A percentile compares a stretch with the other conserved stretches of the same genome.
These are phyloP conservation scores for Verticillium tricorpus DNA, from an alignment of 2,329 filamentous ascomycete genomes.

Conservation along the genomic window DNA sequence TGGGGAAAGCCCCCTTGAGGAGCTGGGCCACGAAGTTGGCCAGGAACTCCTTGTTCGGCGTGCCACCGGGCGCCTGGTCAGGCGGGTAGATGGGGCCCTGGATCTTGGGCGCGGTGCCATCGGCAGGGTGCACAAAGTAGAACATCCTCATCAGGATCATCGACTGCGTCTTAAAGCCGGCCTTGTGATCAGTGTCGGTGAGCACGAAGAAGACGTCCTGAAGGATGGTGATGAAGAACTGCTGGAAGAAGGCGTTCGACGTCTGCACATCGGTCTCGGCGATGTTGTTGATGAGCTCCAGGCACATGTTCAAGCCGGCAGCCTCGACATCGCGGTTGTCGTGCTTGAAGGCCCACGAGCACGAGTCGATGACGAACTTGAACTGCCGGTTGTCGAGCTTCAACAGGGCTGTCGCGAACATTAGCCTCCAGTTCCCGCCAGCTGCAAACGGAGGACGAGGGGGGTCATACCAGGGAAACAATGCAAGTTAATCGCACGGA, in stretches of 20 bases:
- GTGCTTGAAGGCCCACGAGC: conserved; percentile 99
- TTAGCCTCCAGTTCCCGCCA: neutral
- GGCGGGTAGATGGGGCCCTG: conserved; percentile 84
- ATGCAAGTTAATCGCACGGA: conserved; percentile 92
- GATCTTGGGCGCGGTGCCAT: conserved; percentile 72
- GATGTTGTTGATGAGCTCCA: conserved; percentile 96
- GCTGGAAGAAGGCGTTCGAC: conserved; percentile 93
- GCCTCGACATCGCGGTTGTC: conserved; percentile 98
- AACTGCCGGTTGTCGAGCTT: conserved; percentile 95
- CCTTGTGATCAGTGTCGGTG: conserved; percentile 97
- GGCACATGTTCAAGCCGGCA: conserved; percentile 95
- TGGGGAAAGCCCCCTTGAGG: conserved; percentile 85
- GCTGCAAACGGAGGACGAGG: neutral
- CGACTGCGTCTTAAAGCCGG: conserved; percentile 96
- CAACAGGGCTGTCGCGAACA: conserved; percentile 57
- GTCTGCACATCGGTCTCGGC: conserved; percentile 83
- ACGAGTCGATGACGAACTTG: conserved; percentile 99
- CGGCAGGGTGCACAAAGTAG: conserved; percentile 79
- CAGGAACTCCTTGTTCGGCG: conserved; percentile 86
- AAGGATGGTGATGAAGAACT: conserved; percentile 91
- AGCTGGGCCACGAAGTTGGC: conserved; percentile 81
- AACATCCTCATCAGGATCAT: conserved; percentile 93
- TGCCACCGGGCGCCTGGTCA: conserved; percentile 78
- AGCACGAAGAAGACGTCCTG: conserved; percentile 98
- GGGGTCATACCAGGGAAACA: conserved; percentile 72